A percentile compares a stretch with the other conserved stretches of the same genome.
Conservation (phyloP, 129 eudicot species). For the Heracleum sosnowskyi region DNA sequence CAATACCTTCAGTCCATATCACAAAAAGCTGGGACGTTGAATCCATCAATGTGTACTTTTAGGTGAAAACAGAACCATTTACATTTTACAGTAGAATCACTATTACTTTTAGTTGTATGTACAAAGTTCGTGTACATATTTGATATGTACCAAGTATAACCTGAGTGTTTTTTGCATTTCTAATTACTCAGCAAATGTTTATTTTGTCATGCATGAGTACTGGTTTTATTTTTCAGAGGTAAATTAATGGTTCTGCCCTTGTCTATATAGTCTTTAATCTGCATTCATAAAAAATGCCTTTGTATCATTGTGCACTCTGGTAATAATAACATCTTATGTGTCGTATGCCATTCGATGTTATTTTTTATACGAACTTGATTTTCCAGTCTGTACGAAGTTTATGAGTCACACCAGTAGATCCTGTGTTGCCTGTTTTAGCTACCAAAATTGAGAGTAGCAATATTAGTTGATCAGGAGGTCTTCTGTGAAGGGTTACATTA, state of each 20-base stretch:
- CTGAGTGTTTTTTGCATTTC: not conserved
- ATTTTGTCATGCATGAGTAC: not conserved
- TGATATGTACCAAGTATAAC: not conserved
- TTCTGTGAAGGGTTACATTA: no score
- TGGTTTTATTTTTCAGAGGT: not conserved
- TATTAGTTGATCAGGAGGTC: no score
- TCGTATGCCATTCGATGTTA: not conserved
- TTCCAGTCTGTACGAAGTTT: not conserved
- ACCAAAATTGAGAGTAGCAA: no score
- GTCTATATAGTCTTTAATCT: no score
- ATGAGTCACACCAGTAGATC: no score
- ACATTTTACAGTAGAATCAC: not conserved
- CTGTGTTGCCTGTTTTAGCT: no score
- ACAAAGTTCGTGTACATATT: not conserved
- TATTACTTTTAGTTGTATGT: not conserved
- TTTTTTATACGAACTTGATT: not conserved
- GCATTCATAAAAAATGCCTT: no score
- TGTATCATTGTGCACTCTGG: no score
- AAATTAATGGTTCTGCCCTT: no score
- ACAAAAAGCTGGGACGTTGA: not conserved
- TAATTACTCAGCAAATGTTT: not conserved
- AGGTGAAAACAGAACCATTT: not conserved
- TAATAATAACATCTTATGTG: not conserved
- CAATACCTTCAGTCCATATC: not conserved
- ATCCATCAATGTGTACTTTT: not conserved